These are phyloP conservation scores for Hypoxylon sp. DNA, from an alignment of 2,329 filamentous ascomycete genomes.

Conservation along the genomic window DNA sequence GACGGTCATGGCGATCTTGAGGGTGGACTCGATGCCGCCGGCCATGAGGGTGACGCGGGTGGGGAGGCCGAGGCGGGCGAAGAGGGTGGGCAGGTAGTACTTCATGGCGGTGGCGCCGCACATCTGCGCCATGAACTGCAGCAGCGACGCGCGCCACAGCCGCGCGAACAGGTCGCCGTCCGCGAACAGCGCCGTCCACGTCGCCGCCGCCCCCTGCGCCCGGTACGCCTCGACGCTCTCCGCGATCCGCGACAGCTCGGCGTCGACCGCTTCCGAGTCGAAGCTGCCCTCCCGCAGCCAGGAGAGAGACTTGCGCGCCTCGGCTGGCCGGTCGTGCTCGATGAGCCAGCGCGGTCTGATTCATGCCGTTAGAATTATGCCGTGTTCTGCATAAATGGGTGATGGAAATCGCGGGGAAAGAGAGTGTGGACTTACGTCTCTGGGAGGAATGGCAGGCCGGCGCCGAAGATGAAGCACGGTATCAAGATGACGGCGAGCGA, in stretches of 20 bases:
- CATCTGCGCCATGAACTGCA: conserved; percentile 69
- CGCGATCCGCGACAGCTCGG: conserved; percentile 57
- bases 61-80: conserved; percentile 58
- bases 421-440: conserved; percentile 56
- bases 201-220: conserved; percentile 45
- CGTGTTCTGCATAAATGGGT: too few relatives aligned
- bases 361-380: background rate
- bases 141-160: conserved; percentile 63
- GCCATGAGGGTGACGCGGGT: conserved; percentile 59
- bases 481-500: conserved; percentile 61
- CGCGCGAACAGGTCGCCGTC: conserved; percentile 57
- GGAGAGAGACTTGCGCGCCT: conserved; percentile 53
- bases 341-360: conserved; percentile 64
- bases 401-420: too few relatives aligned
- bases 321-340: conserved; percentile 55
- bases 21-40: conserved; percentile 63
- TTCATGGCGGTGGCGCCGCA: conserved; percentile 67
- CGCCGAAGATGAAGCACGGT: conserved; percentile 58
- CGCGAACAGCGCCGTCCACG: conserved; percentile 58
- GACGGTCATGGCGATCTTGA: conserved; percentile 64
- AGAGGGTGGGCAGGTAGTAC: conserved; percentile 60
- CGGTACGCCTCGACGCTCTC: conserved; percentile 52
- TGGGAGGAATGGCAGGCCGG: conserved; percentile 60
- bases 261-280: conserved; percentile 48
- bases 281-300: conserved; percentile 59